Conservation (phyloP, 148 eudicot species). For the Bassia scoparia region DNA sequence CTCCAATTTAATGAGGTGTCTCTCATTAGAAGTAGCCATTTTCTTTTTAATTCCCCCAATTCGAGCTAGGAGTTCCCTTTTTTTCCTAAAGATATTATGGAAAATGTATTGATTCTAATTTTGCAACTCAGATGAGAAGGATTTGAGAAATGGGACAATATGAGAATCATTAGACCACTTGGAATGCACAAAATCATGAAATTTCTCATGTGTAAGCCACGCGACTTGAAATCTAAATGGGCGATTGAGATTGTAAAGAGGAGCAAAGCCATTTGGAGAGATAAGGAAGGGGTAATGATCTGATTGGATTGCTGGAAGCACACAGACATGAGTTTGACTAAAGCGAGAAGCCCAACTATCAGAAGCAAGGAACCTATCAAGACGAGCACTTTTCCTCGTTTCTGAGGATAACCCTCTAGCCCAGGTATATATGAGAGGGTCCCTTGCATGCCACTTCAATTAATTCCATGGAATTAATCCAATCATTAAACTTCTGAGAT, state of each 20-base stretch:
- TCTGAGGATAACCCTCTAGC: not conserved
- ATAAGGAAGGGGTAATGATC: too few relatives aligned
- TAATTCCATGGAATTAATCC: not conserved
- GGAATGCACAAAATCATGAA: not conserved
- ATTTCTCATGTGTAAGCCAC: not conserved
- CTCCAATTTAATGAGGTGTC: not conserved
- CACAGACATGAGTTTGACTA: too few relatives aligned
- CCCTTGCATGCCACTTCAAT: not conserved
- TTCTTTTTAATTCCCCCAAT: not conserved
- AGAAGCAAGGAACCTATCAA: too few relatives aligned
- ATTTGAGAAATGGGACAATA: not conserved
- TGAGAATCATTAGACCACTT: not conserved
- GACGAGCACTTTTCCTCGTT: too few relatives aligned
- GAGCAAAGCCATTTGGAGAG: too few relatives aligned
- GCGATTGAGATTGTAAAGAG: too few relatives aligned
- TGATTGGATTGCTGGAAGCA: too few relatives aligned
- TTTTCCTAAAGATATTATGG: not conserved
- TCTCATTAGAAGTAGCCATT: not conserved
- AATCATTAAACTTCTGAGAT: too few relatives aligned
- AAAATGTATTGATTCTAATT: not conserved
- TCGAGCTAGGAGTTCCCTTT: not conserved
- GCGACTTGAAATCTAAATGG: slow-evolving; percentile 3
- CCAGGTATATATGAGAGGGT: not conserved
- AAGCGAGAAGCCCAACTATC: too few relatives aligned
- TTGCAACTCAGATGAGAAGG: not conserved